These are phyloP conservation scores for Nicotiana benthamiana DNA, from an alignment of 257 asterid genomes.

Conservation along the genomic window DNA sequence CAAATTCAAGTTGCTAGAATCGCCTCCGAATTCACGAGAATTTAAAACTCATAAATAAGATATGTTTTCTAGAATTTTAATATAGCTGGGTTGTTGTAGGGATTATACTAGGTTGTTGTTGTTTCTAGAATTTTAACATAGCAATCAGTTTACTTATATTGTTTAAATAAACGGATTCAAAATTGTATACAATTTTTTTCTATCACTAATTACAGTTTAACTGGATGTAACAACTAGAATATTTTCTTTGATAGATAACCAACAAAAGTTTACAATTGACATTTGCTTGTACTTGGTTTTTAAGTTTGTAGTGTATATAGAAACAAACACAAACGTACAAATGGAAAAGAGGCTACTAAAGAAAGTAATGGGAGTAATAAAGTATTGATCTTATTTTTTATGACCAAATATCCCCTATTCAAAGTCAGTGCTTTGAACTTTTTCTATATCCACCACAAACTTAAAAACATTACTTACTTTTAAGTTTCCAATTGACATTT, in stretches of 20 bases:
- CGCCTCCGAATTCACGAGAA: not conserved
- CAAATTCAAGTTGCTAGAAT: no score
- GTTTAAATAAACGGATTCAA: not conserved
- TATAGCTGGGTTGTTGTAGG: no score
- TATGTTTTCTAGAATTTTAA: no score
- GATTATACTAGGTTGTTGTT: no score
- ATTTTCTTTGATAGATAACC: not conserved
- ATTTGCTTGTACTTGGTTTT: no score
- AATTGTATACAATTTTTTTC: not conserved
- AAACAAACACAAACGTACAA: not conserved
- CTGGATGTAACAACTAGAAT: no score
- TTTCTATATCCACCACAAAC: not conserved
- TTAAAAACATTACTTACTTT: no score
- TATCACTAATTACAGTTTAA: not conserved
- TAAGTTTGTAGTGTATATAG: no score
- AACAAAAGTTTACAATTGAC: no score
- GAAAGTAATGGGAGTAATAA: not conserved
- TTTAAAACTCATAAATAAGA: no score
- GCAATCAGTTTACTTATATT: not conserved
- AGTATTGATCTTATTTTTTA: not conserved
- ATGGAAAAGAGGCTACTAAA: not conserved
- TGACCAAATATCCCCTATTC: not conserved
- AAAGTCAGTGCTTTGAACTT: not conserved
- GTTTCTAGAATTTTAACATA: not conserved
- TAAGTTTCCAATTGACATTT: no score